Conservation (phyloP, 2,329 filamentous ascomycete genomes). For the Penicillium sp. region DNA sequence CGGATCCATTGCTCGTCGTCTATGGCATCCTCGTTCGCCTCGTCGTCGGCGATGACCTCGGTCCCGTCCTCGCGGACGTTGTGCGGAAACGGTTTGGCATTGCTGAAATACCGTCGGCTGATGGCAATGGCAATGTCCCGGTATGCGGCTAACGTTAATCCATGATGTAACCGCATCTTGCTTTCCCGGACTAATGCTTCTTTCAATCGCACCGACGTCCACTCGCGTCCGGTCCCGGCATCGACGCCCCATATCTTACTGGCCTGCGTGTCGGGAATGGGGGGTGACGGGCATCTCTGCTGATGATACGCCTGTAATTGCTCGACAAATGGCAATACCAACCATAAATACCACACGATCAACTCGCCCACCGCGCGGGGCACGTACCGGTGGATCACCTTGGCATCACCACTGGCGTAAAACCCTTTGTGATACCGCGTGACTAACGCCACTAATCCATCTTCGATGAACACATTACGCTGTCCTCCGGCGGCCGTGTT, state of each 20-base stretch:
- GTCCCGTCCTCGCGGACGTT: too few relatives aligned
- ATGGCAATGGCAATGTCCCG: not conserved
- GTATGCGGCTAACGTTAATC: not conserved
- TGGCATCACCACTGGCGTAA: not conserved
- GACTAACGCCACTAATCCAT: constrained; percentile 3
- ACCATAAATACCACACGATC: constrained; percentile 14
- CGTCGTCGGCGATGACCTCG: too few relatives aligned
- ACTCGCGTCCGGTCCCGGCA: not conserved
- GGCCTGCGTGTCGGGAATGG: not conserved
- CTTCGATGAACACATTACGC: constrained; percentile 11
- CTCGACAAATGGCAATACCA: constrained; percentile 1
- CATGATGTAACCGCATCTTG: not conserved
- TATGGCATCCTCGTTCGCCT: too few relatives aligned
- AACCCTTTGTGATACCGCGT: constrained; percentile 14
- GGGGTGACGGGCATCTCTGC: not conserved
- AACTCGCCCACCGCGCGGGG: constrained; percentile 6
- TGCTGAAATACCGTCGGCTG: not conserved
- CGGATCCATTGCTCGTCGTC: too few relatives aligned
- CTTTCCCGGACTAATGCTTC: not conserved
- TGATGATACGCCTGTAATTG: not conserved
- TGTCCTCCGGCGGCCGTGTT: not conserved
- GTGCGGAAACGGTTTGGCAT: not conserved
- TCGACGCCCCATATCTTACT: not conserved
- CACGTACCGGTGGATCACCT: constrained; percentile 13
- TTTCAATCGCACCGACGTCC: not conserved